Base-by-base conservation (phyloP, 2,329 filamentous ascomycete genomes). In the Fusarium tanahbumbuense region DNA sequence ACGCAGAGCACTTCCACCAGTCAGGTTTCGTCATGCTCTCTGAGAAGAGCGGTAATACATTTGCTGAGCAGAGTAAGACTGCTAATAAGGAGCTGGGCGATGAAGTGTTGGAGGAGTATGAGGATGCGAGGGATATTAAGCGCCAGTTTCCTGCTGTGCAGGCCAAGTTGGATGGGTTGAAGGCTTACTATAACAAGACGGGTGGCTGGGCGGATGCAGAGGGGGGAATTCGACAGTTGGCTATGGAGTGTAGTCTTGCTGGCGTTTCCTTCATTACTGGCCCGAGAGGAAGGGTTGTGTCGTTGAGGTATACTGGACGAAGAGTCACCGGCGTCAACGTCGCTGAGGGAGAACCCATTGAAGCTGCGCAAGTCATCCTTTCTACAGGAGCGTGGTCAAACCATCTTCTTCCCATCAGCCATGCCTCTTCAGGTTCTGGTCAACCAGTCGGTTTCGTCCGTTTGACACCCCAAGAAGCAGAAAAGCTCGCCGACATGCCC, bases 341-440 rank as follows among this genome's bases (percentile, higher is more conserved):
- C 2, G 66, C 73, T 0, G 61, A 74, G 28, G 84, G 83, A 3
- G 78, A 79, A 11, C 81, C 78, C 6, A 69, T 92, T 8, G 77
- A 77, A 2, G 89, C 89, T 3, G 85, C 87, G 60, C 81, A 91
- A 10, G 87, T 89, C 12, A 82, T 93, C 2, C 80, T 93, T 5
- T 89, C 91, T 2, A 87, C 90, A 2, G 91, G 91, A 12, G 90
- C 91, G 5, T 93, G 91, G 91, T 89, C 89, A 16, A 78, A 78
- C 16, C 53, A 72, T 3, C 49, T 80, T 1, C 16, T 93, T 45
- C 88, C 91, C 72, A 81, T 92, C 2, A 83, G 86, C 27, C 89
- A 90, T 45, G 84, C 89, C 16, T 86, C 85, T 25, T 84, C 87
- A 56, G 87, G 89, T 0, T 91, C 89, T 0, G 91, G 89, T 1